A percentile compares a stretch with the other conserved stretches of the same genome.
phyloP scores from a whole-genome alignment of 305 asterid genomes.

The Withania somnifera region DNA sequence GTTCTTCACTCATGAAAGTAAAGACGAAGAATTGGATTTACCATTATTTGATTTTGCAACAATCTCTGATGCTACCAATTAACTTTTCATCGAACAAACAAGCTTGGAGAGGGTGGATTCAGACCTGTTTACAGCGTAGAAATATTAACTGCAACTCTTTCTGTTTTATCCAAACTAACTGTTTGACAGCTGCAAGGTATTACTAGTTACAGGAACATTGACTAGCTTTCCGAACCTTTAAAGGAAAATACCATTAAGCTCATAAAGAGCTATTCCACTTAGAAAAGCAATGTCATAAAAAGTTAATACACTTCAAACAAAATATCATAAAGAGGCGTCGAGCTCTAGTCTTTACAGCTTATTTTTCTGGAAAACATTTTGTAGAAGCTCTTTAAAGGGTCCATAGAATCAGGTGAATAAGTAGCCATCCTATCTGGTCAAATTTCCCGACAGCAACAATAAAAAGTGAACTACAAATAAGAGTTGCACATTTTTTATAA shows the following conservation, averaged over 20 bases:
- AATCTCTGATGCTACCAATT: constrained; percentile 21
- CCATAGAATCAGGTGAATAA: no score
- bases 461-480: no score
- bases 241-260: neutral
- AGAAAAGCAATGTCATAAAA: neutral
- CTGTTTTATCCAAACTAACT: neutral
- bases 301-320: neutral
- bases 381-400: neutral
- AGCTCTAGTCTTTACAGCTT: neutral
- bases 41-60: constrained; percentile 9
- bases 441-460: no score
- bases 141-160: neutral
- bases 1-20: neutral
- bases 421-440: no score
- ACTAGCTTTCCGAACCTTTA: neutral
- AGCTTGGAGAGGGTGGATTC: constrained; percentile 22
- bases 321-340: neutral
- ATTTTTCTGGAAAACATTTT: neutral
- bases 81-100: constrained; percentile 14
- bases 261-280: neutral
- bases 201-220: neutral
- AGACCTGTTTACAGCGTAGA: constrained; percentile 11
- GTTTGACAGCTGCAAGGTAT: neutral
- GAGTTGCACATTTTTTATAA: no score
- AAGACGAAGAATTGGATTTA: neutral